A percentile compares a stretch with the other conserved stretches of the same genome.
These are phyloP conservation scores for Boletus coccyginus DNA, from an alignment of 768 basidiomycete species.

Conservation along the genomic window DNA sequence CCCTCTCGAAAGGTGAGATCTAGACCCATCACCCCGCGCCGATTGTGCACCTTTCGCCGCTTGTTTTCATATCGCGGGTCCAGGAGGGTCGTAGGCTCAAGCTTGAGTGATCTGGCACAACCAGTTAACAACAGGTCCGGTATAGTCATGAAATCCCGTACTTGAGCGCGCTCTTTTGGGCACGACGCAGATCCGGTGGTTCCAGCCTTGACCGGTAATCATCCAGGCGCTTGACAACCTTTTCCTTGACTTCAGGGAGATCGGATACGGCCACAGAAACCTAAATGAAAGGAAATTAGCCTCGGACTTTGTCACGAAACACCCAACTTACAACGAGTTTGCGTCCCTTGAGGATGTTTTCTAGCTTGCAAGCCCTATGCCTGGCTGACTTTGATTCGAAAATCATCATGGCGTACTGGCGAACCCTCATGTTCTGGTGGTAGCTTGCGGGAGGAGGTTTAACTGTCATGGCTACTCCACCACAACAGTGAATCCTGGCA, in stretches of 20 bases:
- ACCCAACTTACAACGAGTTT: constrained; percentile 40
- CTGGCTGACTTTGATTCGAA: constrained; percentile 40
- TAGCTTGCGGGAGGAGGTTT: constrained; percentile 23
- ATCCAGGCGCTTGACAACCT: constrained; percentile 25
- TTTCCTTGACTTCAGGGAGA: constrained; percentile 34
- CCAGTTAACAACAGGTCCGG: constrained; percentile 1
- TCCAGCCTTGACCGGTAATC: constrained; percentile 20
- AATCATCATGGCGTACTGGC: constrained; percentile 51
- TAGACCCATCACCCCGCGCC: constrained; percentile 7
- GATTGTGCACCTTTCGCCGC: constrained; percentile 3
- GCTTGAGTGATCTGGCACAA: constrained; percentile 20
- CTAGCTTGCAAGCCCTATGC: constrained; percentile 39
- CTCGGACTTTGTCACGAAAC: neutral
- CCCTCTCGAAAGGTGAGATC: constrained; percentile 12
- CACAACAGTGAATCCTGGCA: constrained; percentile 29
- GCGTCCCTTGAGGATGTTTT: constrained; percentile 39
- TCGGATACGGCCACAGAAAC: constrained; percentile 29
- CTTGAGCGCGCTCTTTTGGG: constrained; percentile 23
- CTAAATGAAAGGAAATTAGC: constrained; percentile 12
- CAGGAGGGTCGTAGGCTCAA: constrained; percentile 28
- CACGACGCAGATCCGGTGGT: constrained; percentile 19
- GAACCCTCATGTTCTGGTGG: constrained; percentile 38
- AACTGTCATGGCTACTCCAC: constrained; percentile 29
- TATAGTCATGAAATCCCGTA: constrained; percentile 1
- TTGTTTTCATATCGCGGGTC: constrained; percentile 7